A percentile compares a stretch with the other conserved stretches of the same genome.
Evolutionary conservation across 106 monocot genomes (phyloP).

Genomic region (Phalaenopsis aphrodite): DNA sequence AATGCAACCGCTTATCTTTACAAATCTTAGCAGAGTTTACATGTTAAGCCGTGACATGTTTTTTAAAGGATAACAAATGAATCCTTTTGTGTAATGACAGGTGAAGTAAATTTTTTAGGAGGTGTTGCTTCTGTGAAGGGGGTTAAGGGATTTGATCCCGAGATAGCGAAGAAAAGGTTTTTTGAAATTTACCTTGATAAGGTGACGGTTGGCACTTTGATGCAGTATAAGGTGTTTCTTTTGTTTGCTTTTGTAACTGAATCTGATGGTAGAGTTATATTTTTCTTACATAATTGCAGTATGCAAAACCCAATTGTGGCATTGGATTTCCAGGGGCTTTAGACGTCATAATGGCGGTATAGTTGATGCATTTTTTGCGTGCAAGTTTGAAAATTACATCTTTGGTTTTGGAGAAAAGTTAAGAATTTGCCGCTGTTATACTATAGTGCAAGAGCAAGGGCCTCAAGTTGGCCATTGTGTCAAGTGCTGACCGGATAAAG

Average conservation of each 20-base stretch:
- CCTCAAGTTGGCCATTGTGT: slow-evolving; percentile 94
- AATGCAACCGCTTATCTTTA: not conserved
- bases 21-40: not conserved
- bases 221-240: not conserved
- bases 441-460: slow-evolving; percentile 69
- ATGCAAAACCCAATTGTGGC: slow-evolving; percentile 82
- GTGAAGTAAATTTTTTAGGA: slow-evolving; percentile 94
- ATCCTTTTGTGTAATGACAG: slow-evolving; percentile 13
- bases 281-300: slow-evolving; percentile 36
- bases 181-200: slow-evolving; percentile 92
- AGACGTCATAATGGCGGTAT: slow-evolving; percentile 77
- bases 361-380: not conserved
- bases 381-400: not conserved
- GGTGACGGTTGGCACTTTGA: slow-evolving; percentile 24
- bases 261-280: not conserved
- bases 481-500: slow-evolving; percentile 93
- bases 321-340: slow-evolving; percentile 98
- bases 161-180: slow-evolving; percentile 74
- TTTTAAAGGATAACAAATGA: not conserved
- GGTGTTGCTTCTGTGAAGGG: slow-evolving; percentile 81
- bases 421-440: not conserved
- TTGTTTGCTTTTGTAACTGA: not conserved
- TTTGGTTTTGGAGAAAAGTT: not conserved
- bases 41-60: no score
- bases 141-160: slow-evolving; percentile 52